These are phyloP conservation scores for Marasmius oreades DNA, from an alignment of 1,284 basidiomycete species.

Conservation along the genomic window DNA sequence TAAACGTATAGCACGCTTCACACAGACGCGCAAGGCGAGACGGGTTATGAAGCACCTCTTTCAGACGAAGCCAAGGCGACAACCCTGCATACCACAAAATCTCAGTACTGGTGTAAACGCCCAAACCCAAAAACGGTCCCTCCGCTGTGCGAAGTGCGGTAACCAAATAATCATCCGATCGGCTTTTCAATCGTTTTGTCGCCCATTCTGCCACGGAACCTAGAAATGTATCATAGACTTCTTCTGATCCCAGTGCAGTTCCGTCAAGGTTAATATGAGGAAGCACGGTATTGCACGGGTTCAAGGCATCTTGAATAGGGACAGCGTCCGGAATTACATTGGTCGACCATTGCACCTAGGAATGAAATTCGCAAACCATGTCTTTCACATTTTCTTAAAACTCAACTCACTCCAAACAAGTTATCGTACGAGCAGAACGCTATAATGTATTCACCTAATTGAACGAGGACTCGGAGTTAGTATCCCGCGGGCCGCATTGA, in stretches of 20 bases:
- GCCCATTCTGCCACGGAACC: background rate
- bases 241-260: background rate
- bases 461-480: no score
- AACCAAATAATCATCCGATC: background rate
- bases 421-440: background rate
- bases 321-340: background rate
- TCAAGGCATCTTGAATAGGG: background rate
- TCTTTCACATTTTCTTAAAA: no score
- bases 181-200: background rate
- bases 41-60: background rate
- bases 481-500: no score
- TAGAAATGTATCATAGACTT: background rate
- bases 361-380: background rate
- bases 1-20: background rate
- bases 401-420: background rate
- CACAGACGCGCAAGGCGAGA: background rate
- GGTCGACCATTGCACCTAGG: background rate
- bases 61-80: background rate
- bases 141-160: background rate
- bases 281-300: background rate
- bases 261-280: background rate
- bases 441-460: background rate
- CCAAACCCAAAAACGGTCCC: background rate
- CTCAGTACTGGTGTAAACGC: background rate
- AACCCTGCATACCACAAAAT: background rate